Conservation (phyloP, 116 monocot genomes). For the Thalassia testudinum region DNA sequence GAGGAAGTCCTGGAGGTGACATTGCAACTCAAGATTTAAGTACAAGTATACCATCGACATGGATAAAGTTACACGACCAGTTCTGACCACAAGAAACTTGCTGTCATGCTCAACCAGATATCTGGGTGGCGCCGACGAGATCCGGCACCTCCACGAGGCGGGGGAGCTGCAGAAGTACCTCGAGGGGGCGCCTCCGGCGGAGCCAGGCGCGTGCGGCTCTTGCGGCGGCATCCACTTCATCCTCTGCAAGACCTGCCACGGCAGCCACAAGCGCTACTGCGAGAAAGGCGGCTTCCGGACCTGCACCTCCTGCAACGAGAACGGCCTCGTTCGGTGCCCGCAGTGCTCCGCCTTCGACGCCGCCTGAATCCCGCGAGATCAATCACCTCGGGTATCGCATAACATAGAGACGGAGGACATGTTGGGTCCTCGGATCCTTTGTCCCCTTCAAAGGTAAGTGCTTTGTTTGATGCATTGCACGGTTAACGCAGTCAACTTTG, state of each 20-base stretch:
- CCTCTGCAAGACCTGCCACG: constrained; percentile 29
- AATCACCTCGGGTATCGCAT: too few relatives aligned
- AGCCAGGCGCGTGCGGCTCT: constrained; percentile 2
- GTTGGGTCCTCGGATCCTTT: not conserved
- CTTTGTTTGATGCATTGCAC: too few relatives aligned
- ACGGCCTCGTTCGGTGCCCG: constrained; percentile 71
- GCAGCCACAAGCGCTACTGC: constrained; percentile 47
- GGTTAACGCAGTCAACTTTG: too few relatives aligned
- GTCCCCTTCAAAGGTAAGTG: too few relatives aligned
- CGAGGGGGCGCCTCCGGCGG: constrained; percentile 7
- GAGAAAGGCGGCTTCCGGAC: constrained; percentile 45
- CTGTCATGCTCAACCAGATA: not conserved
- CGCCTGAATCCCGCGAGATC: not conserved
- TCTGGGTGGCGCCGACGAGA: constrained; percentile 15
- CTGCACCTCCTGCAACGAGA: constrained; percentile 87
- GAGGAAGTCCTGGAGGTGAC: too few relatives aligned
- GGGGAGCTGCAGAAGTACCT: constrained; percentile 11
- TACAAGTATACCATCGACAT: too few relatives aligned
- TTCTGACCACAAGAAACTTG: too few relatives aligned
- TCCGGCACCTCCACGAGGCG: constrained; percentile 10
- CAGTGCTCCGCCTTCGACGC: constrained; percentile 17
- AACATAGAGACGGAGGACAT: not conserved
- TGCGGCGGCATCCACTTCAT: constrained; percentile 10
- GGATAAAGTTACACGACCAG: too few relatives aligned
- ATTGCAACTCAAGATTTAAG: too few relatives aligned